Evolutionary conservation across 148 eudicot genomes (phyloP).

Genomic region (Selenicereus undatus): DNA sequence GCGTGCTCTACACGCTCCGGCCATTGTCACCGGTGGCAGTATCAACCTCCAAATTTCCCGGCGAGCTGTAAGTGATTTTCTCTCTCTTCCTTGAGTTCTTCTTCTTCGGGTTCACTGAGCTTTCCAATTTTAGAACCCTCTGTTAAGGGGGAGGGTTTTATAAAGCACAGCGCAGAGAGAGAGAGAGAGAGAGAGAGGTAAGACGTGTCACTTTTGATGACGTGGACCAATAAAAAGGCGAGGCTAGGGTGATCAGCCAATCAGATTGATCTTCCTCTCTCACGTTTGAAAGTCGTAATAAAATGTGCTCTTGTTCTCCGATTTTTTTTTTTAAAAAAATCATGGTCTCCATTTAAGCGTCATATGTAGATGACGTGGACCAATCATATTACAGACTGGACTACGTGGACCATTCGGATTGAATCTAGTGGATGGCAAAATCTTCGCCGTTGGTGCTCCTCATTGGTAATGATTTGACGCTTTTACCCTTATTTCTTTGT

Average conservation of each 20-base stretch:
- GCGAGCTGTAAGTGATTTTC: not conserved
- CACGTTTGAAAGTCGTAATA: too few species aligned
- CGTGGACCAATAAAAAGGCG: constrained; percentile 49
- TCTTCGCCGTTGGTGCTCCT: constrained; percentile 15
- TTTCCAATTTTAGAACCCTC: not conserved
- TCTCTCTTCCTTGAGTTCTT: not conserved
- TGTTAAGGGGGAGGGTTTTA: not conserved
- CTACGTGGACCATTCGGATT: constrained; percentile 18
- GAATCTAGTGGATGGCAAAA: constrained; percentile 16
- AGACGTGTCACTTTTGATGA: constrained; percentile 40
- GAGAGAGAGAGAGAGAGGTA: constrained; percentile 13
- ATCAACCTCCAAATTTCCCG: not conserved
- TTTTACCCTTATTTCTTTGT: not conserved
- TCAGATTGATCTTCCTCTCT: not conserved
- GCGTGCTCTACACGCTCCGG: constrained; percentile 43
- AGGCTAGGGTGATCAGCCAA: constrained; percentile 22
- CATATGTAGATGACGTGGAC: constrained; percentile 39
- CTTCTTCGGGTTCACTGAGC: not conserved
- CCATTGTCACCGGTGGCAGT: constrained; percentile 24
- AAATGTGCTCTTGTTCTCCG: too few species aligned
- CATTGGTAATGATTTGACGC: not conserved
- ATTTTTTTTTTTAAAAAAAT: not conserved
- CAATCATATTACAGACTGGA: constrained; percentile 14
- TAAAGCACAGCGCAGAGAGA: constrained; percentile 10
- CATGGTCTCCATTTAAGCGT: constrained; percentile 7